Conservation (phyloP, 2,329 filamentous ascomycete genomes). For the Aureobasidium sp. region DNA sequence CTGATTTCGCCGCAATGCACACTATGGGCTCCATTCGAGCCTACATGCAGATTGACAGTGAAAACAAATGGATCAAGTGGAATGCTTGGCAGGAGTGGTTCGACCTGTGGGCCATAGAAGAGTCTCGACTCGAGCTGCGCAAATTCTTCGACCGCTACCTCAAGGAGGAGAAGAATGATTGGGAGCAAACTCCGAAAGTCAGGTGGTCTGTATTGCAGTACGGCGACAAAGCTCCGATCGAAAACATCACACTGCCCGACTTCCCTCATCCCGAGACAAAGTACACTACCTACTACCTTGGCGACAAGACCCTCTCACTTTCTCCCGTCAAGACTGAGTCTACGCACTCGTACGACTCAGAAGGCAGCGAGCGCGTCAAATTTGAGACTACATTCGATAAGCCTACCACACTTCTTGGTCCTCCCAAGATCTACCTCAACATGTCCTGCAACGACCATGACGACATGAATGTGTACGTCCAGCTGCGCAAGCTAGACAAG, state of each 20-base stretch:
- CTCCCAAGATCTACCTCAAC: constrained; percentile 40
- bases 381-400: constrained; percentile 37
- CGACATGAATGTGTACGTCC: constrained; percentile 41
- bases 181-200: constrained; percentile 42
- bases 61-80: constrained; percentile 41
- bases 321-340: constrained; percentile 5
- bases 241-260: constrained; percentile 31
- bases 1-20: constrained; percentile 21
- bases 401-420: constrained; percentile 35
- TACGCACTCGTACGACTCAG: constrained; percentile 29
- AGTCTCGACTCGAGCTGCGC: constrained; percentile 33
- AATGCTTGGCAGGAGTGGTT: constrained; percentile 41
- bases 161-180: constrained; percentile 39
- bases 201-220: constrained; percentile 37
- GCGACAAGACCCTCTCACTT: constrained; percentile 12
- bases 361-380: constrained; percentile 21
- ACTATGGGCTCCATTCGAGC: constrained; percentile 26
- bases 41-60: constrained; percentile 32
- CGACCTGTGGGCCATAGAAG: constrained; percentile 34
- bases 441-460: constrained; percentile 24
- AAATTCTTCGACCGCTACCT: constrained; percentile 44
- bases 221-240: constrained; percentile 28
- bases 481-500: constrained; percentile 39
- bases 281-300: constrained; percentile 13
- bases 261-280: constrained; percentile 17